Percentiles rank a stretch among this genome's conserved stretches.
Conservation (phyloP, 2,329 filamentous ascomycete genomes). For the Sporothrix curviconia region DNA sequence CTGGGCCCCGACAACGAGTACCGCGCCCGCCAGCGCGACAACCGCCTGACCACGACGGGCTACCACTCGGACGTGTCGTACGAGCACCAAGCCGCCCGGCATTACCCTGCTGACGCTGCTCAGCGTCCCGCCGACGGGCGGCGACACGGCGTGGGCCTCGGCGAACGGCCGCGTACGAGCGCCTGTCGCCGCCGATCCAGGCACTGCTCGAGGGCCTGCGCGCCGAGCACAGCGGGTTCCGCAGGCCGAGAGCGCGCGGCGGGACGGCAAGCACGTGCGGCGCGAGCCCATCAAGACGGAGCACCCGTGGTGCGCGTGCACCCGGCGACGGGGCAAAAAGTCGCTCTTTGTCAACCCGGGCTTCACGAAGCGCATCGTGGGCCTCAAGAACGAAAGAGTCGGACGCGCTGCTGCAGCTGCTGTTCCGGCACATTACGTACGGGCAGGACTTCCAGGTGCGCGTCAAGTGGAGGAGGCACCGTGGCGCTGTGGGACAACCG, state of each 20-base stretch:
- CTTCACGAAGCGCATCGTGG: slow-evolving; percentile 52
- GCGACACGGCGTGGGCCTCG: slow-evolving; percentile 34
- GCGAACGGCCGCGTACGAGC: slow-evolving; percentile 32
- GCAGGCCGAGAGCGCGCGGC: slow-evolving; percentile 30
- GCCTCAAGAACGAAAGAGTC: slow-evolving; percentile 62
- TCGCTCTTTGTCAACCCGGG: slow-evolving; percentile 68
- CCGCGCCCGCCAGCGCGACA: slow-evolving; percentile 29
- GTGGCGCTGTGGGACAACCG: slow-evolving; percentile 65
- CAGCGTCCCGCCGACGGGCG: slow-evolving; percentile 27
- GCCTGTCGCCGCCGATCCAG: slow-evolving; percentile 32
- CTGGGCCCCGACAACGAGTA: slow-evolving; percentile 40
- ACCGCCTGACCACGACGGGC: slow-evolving; percentile 31
- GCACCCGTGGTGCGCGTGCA: slow-evolving; percentile 77
- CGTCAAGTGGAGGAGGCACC: slow-evolving; percentile 56
- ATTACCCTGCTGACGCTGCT: slow-evolving; percentile 35
- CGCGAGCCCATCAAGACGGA: slow-evolving; percentile 53
- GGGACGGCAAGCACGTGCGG: slow-evolving; percentile 29
- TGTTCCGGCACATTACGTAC: slow-evolving; percentile 49
- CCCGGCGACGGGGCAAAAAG: slow-evolving; percentile 73
- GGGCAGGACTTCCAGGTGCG: slow-evolving; percentile 63
- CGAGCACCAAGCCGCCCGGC: slow-evolving; percentile 36
- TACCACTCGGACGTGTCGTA: slow-evolving; percentile 39
- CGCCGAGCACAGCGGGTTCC: slow-evolving; percentile 35
- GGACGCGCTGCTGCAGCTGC: slow-evolving; percentile 61
- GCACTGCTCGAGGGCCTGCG: slow-evolving; percentile 31